Evolutionary conservation across 2,329 filamentous ascomycete genomes (phyloP).

Genomic region (Ophiostoma australiae): DNA sequence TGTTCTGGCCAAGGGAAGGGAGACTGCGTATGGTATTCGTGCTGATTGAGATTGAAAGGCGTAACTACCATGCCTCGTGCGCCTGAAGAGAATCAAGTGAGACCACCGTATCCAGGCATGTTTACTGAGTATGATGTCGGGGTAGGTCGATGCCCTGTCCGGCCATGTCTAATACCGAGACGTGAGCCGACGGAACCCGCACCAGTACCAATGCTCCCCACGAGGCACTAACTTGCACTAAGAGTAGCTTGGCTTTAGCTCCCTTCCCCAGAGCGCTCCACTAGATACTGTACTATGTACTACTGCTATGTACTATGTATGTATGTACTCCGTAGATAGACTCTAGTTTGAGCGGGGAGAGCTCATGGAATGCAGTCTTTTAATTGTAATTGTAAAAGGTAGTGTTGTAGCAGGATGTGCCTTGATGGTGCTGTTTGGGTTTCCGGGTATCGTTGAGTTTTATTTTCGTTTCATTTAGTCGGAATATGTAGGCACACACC

Average conservation of each 20-base stretch:
- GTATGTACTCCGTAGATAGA: too few relatives aligned
- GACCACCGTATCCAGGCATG: neutral
- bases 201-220: neutral
- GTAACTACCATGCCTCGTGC: too few relatives aligned
- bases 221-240: neutral
- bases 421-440: neutral
- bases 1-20: too few relatives aligned
- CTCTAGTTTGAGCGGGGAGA: neutral
- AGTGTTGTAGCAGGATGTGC: too few relatives aligned
- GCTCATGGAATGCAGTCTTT: slow-evolving; percentile 1
- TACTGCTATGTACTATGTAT: too few relatives aligned
- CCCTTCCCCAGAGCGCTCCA: slow-evolving; percentile 4
- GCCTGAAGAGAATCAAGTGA: neutral
- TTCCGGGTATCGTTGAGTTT: too few relatives aligned
- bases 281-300: too few relatives aligned
- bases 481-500: too few relatives aligned
- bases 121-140: neutral
- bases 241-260: slow-evolving; percentile 1
- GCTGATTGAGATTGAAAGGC: too few relatives aligned
- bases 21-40: too few relatives aligned
- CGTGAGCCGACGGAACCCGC: slow-evolving; percentile 37
- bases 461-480: too few relatives aligned
- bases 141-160: neutral
- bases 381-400: neutral
- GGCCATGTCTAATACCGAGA: slow-evolving; percentile 19